Percentiles rank a stretch among this genome's conserved stretches.
These are phyloP conservation scores for Blastocystis hominis DNA, from an alignment of 352 stramenopile genomes.

Conservation along the genomic window DNA sequence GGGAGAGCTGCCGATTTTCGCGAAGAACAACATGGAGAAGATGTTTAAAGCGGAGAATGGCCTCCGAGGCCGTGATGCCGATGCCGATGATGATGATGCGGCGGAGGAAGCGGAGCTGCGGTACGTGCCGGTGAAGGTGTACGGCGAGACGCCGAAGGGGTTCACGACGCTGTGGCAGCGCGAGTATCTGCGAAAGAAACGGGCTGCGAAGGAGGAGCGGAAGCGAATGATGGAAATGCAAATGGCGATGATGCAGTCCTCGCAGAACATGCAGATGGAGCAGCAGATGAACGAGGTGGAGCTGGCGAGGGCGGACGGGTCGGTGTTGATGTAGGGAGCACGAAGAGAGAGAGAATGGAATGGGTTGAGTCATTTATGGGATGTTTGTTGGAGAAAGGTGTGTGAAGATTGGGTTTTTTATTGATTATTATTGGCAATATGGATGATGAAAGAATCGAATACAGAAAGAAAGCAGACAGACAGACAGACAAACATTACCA, in stretches of 20 bases:
- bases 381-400: background rate
- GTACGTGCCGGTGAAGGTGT: conserved; percentile 26
- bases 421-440: too few species aligned
- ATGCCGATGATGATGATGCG: background rate
- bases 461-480: too few species aligned
- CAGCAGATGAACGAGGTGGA: too few species aligned
- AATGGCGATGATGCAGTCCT: background rate
- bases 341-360: background rate
- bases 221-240: conserved; percentile 28
- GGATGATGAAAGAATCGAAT: too few species aligned
- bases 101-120: background rate
- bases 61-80: background rate
- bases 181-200: conserved; percentile 17
- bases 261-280: background rate
- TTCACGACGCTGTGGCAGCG: conserved; percentile 33
- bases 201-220: background rate
- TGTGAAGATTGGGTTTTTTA: background rate
- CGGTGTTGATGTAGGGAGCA: background rate
- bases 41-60: background rate
- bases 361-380: background rate
- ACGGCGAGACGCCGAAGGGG: conserved; percentile 12
- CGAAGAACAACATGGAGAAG: conserved; percentile 33
- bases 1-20: background rate
- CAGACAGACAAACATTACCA: too few species aligned
- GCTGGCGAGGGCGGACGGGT: background rate